Base-by-base conservation (phyloP, 768 basidiomycete genomes). In the Auriscalpium vulgare region DNA sequence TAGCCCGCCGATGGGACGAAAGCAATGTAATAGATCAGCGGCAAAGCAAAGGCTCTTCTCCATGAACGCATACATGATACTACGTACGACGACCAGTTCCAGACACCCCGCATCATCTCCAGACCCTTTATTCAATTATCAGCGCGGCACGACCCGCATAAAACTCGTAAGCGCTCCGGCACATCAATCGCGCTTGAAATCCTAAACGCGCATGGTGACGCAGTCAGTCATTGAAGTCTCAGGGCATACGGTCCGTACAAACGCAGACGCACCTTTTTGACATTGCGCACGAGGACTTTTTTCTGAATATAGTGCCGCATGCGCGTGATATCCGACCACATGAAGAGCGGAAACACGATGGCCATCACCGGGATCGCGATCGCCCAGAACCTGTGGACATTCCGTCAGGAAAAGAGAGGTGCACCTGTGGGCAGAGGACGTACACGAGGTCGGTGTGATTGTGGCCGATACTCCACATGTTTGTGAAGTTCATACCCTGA, bases 401-500 rank as follows among this genome's bases (percentile, higher is more conserved):
- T 14, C 40, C 29, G 7, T 29, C 37, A 14, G 8, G 38, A 34
- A 47, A 37, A 37, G 47, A 8, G 51, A 21, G 34, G 36, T 47
- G 45, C 44, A 37, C 37, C 35, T n/a, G 23, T 52, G 40, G 35
- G 50, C 44, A 23, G 40, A 47, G 19, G 8, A 62, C 63, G 11
- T 60, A 67, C 60, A 66, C 9, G 11, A 60, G 8, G 47, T 63
- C 64, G 29, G 43, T 54, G 55, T 66, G 63, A 53, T 75, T 51
- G 1, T 75, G 53, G 1, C 77, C 36, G 16, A 82, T 69, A 37
- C 76, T 72, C 77, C 76, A 78, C 75, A 85, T 79, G 34, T 44
- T 38, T 0, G 65, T 52, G 59, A 86, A 85, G 71, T 87, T 85
- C 84, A 86, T 86, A 48, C 83, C 82, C 83, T 85, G 49, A 54